phyloP scores from a whole-genome alignment of 129 eudicot species.

The Pulicaria dysenterica region DNA sequence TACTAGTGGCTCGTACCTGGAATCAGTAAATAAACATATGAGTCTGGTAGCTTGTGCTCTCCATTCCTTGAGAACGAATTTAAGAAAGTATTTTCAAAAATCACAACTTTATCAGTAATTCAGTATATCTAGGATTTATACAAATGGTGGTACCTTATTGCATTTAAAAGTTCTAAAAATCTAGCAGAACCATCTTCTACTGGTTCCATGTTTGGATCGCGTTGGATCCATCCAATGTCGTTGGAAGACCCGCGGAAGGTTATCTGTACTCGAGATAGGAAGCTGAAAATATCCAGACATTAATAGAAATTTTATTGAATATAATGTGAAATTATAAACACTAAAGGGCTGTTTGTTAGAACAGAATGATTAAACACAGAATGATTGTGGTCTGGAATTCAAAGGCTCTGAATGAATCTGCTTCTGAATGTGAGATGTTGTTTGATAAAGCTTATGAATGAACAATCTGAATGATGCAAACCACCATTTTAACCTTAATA shows the following conservation, averaged over 20 bases:
- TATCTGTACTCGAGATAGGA: constrained; percentile 62
- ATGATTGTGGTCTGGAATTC: too few relatives aligned
- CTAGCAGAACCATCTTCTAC: constrained; percentile 89
- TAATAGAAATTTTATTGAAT: neutral
- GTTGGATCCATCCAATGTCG: constrained; percentile 95
- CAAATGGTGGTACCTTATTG: constrained; percentile 56
- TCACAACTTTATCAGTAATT: neutral
- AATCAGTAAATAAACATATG: constrained; percentile 82
- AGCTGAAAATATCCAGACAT: constrained; percentile 36
- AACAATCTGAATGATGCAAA: too few relatives aligned
- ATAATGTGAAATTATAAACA: neutral
- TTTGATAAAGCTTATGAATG: too few relatives aligned
- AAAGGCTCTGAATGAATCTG: too few relatives aligned
- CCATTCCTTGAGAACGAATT: constrained; percentile 59
- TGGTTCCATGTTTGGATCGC: constrained; percentile 76
- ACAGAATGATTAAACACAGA: too few relatives aligned
- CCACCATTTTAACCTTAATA: too few relatives aligned
- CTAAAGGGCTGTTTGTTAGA: too few relatives aligned
- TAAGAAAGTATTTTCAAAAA: neutral
- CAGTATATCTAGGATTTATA: neutral
- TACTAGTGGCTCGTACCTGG: constrained; percentile 53
- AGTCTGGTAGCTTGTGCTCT: constrained; percentile 72
- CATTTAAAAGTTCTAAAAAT: constrained; percentile 68
- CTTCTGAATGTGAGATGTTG: too few relatives aligned
- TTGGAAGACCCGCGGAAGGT: constrained; percentile 76